Evolutionary conservation across 2,329 filamentous ascomycete species (phyloP).

Genomic region (Sphaerulina musiva): DNA sequence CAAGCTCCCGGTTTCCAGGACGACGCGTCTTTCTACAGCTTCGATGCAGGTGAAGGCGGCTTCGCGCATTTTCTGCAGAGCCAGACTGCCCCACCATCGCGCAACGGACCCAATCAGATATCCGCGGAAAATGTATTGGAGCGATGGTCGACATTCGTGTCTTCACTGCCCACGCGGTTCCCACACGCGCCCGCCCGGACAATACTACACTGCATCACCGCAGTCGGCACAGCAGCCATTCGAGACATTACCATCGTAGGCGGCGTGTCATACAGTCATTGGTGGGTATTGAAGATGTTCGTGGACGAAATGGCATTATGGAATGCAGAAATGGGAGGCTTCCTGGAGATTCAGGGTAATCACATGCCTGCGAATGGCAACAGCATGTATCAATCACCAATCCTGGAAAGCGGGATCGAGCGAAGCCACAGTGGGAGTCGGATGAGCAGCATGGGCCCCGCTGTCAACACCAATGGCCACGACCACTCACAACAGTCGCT

Average conservation of each 20-base stretch:
- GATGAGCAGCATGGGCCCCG: constrained; percentile 31
- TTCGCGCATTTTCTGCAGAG: constrained; percentile 39
- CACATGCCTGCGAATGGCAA: constrained; percentile 9
- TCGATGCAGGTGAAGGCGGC: constrained; percentile 37
- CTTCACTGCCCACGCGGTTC: constrained; percentile 62
- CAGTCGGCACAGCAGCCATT: constrained; percentile 68
- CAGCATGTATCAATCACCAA: constrained; percentile 22
- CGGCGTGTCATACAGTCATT: constrained; percentile 76
- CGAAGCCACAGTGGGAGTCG: constrained; percentile 29
- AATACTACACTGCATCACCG: constrained; percentile 69
- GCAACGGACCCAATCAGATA: constrained; percentile 31
- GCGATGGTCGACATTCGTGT: constrained; percentile 68
- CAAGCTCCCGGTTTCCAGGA: constrained; percentile 38
- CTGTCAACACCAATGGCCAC: constrained; percentile 17
- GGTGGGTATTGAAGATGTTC: constrained; percentile 95
- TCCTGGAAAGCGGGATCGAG: constrained; percentile 23
- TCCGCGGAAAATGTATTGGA: constrained; percentile 63
- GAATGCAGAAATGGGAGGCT: constrained; percentile 82
- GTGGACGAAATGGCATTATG: constrained; percentile 91
- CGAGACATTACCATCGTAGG: constrained; percentile 73
- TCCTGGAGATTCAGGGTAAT: constrained; percentile 51
- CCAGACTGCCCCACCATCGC: constrained; percentile 24
- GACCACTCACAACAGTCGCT: constrained; percentile 14
- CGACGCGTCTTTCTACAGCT: constrained; percentile 37
- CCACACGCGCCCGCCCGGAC: constrained; percentile 66